These are phyloP conservation scores for Aspergillus sp. DNA, from an alignment of 2,329 filamentous ascomycete species.

Conservation along the genomic window DNA sequence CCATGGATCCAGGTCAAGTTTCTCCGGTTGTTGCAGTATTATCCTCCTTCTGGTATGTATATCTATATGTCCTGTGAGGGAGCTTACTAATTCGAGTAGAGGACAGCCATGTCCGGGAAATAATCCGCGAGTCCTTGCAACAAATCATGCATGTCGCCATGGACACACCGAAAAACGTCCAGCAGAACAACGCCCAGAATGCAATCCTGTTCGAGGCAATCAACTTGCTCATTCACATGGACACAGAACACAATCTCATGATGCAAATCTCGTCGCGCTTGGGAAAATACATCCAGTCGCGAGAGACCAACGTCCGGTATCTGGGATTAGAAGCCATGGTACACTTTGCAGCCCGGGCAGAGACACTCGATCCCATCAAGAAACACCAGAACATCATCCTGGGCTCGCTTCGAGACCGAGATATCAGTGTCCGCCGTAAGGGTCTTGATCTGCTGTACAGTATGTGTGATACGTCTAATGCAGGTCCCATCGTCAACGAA, in stretches of 20 bases:
- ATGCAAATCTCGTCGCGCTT: conserved; percentile 86
- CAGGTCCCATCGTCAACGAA: conserved; percentile 86
- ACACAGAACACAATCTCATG: conserved; percentile 91
- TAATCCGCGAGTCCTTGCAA: conserved; percentile 86
- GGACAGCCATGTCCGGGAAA: conserved; percentile 81
- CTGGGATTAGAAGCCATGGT: conserved; percentile 96
- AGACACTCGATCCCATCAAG: conserved; percentile 95
- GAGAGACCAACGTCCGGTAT: conserved; percentile 96
- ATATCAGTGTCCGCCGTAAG: conserved; percentile 95
- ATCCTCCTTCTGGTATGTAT: conserved; percentile 73
- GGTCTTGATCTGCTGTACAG: conserved; percentile 95
- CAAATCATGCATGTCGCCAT: conserved; percentile 86
- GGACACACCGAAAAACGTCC: conserved; percentile 95
- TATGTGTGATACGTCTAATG: conserved; percentile 98
- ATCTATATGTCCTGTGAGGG: conserved; percentile 9
- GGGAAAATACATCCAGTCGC: conserved; percentile 91
- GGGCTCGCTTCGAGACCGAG: conserved; percentile 84
- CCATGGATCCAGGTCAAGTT: conserved; percentile 98
- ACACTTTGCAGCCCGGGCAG: conserved; percentile 85
- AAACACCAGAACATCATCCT: conserved; percentile 96
- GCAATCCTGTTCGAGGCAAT: conserved; percentile 97
- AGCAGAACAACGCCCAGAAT: conserved; percentile 98
- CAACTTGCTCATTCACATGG: conserved; percentile 94
- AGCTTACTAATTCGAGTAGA: conserved; percentile 46
- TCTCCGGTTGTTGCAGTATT: conserved; percentile 86